Percentiles rank a stretch among this genome's conserved stretches.
Evolutionary conservation across 2,329 filamentous ascomycete species (phyloP).

Genomic region (Curvularia spicifera): DNA sequence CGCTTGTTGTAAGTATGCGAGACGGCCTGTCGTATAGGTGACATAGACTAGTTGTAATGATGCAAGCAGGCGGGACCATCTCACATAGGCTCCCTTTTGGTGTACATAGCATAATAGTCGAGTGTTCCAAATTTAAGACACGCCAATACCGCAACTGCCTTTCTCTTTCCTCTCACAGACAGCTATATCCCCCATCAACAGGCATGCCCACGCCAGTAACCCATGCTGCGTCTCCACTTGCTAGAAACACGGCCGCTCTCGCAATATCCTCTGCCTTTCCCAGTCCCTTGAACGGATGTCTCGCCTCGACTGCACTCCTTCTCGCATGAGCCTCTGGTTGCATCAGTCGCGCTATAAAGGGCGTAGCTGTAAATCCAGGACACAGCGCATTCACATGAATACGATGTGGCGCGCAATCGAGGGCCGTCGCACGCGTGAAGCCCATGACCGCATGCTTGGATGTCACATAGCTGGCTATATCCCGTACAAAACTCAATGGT

Average conservation of each 20-base stretch:
- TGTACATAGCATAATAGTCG: slow-evolving; percentile 3
- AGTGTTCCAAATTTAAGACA: slow-evolving; percentile 5
- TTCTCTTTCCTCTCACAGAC: slow-evolving; percentile 7
- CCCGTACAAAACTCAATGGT: neutral
- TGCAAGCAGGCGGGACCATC: neutral
- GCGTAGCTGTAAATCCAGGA: slow-evolving; percentile 54
- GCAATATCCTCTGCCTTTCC: slow-evolving; percentile 45
- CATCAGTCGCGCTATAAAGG: slow-evolving; percentile 35
- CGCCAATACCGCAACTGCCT: neutral
- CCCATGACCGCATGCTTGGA: slow-evolving; percentile 60
- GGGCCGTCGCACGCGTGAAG: slow-evolving; percentile 57
- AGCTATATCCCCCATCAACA: slow-evolving; percentile 56
- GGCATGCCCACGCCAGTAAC: slow-evolving; percentile 55
- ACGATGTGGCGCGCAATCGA: slow-evolving; percentile 57
- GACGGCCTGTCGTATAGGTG: neutral
- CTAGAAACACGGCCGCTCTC: slow-evolving; percentile 53
- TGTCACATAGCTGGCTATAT: slow-evolving; percentile 50
- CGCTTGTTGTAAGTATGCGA: slow-evolving; percentile 2
- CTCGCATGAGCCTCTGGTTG: slow-evolving; percentile 12
- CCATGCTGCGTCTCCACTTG: slow-evolving; percentile 56
- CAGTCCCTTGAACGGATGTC: slow-evolving; percentile 42
- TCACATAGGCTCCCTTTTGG: neutral
- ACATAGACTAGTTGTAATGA: slow-evolving; percentile 6
- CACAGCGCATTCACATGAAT: slow-evolving; percentile 63
- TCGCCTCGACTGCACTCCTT: slow-evolving; percentile 17